A percentile compares a stretch with the other conserved stretches of the same genome.
phyloP scores from a whole-genome alignment of 108 stramenopile species.

The Nitzschia sp. region DNA sequence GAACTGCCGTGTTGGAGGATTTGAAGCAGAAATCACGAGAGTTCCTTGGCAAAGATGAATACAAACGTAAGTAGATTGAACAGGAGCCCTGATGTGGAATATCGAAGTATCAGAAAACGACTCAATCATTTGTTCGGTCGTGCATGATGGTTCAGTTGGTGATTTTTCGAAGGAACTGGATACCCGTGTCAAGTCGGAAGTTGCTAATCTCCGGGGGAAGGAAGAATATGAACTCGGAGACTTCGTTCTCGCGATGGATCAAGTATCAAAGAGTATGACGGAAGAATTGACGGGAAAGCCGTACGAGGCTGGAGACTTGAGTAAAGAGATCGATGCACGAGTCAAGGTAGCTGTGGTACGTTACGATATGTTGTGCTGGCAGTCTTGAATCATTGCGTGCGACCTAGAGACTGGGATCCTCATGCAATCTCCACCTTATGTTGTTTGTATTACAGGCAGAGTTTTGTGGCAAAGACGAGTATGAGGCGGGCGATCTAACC shows the following conservation, averaged over 20 bases:
- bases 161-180: constrained; percentile 85
- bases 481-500: constrained; percentile 77
- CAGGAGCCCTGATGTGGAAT: neutral
- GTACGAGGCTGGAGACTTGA: constrained; percentile 81
- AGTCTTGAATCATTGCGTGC: no score
- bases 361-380: no score
- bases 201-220: constrained; percentile 58
- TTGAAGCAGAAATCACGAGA: constrained; percentile 82
- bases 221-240: constrained; percentile 73
- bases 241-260: constrained; percentile 74
- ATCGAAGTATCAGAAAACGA: neutral
- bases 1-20: constrained; percentile 76
- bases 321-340: constrained; percentile 61
- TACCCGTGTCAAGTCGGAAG: constrained; percentile 69
- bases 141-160: constrained; percentile 1
- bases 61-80: constrained; percentile 21
- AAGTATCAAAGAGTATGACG: constrained; percentile 46
- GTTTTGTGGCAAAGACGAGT: constrained; percentile 69
- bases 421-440: no score
- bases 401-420: no score
- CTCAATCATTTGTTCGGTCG: neutral
- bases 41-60: constrained; percentile 76
- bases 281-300: constrained; percentile 75
- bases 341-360: constrained; percentile 63
- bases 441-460: no score